Conservation (phyloP, 108 stramenopile species). For the Licmophora abbreviata region DNA sequence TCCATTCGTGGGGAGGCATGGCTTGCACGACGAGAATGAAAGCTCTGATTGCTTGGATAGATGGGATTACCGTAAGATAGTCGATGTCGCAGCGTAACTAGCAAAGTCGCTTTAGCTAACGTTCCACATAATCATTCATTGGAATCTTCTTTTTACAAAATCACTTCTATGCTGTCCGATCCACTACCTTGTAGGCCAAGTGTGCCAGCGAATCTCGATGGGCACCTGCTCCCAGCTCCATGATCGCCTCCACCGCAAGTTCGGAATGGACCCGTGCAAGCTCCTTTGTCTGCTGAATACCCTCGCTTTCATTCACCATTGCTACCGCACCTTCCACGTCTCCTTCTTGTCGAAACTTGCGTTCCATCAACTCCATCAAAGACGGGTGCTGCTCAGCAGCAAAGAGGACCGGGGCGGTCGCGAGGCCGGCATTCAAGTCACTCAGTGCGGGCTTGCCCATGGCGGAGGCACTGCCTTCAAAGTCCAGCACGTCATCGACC, state of each 20-base stretch:
- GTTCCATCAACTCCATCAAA: constrained; percentile 64
- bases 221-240: constrained; percentile 38
- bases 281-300: constrained; percentile 79
- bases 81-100: too few species aligned
- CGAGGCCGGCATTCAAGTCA: constrained; percentile 89
- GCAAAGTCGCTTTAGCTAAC: too few species aligned
- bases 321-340: constrained; percentile 83
- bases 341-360: constrained; percentile 82
- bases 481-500: constrained; percentile 97
- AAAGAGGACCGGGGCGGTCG: constrained; percentile 95
- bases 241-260: constrained; percentile 76
- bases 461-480: constrained; percentile 70
- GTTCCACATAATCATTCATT: neutral
- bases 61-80: too few species aligned
- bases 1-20: too few species aligned
- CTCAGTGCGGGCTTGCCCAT: constrained; percentile 93
- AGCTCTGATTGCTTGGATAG: too few species aligned
- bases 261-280: constrained; percentile 93
- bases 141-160: neutral
- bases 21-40: too few species aligned
- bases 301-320: constrained; percentile 50
- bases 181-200: constrained; percentile 69
- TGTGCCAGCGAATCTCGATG: constrained; percentile 72
- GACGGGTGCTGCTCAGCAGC: constrained; percentile 77
- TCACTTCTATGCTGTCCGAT: constrained; percentile 35